phyloP scores from a whole-genome alignment of 2,329 filamentous ascomycete genomes.

The Xylaria sp. region DNA sequence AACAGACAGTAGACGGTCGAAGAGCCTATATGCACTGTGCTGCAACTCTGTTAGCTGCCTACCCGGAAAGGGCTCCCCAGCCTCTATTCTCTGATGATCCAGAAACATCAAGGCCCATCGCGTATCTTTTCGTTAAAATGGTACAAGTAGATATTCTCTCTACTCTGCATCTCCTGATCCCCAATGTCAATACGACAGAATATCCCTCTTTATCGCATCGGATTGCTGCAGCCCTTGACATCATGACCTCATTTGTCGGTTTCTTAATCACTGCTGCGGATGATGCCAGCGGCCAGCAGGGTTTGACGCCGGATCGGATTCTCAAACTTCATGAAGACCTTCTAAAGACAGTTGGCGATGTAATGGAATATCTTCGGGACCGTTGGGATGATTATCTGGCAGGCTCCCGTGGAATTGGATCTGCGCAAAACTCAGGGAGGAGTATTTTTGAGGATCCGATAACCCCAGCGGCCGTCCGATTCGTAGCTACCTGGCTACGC shows the following conservation, averaged over 20 bases:
- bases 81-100: slow-evolving; percentile 59
- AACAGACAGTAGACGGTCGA: slow-evolving; percentile 60
- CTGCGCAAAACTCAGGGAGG: slow-evolving; percentile 62
- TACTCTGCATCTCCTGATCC: slow-evolving; percentile 64
- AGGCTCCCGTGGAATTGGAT: slow-evolving; percentile 48
- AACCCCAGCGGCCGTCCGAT: slow-evolving; percentile 61
- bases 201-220: slow-evolving; percentile 59
- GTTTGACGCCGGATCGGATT: slow-evolving; percentile 63
- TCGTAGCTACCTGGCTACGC: slow-evolving; percentile 69
- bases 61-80: slow-evolving; percentile 51
- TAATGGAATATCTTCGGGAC: slow-evolving; percentile 71
- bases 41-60: slow-evolving; percentile 62
- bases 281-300: slow-evolving; percentile 33
- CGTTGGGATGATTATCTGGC: slow-evolving; percentile 63
- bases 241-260: slow-evolving; percentile 65
- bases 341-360: slow-evolving; percentile 65
- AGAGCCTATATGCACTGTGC: slow-evolving; percentile 65
- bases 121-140: slow-evolving; percentile 68
- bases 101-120: slow-evolving; percentile 57
- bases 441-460: slow-evolving; percentile 61
- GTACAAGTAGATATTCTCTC: slow-evolving; percentile 69
- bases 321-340: slow-evolving; percentile 54
- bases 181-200: slow-evolving; percentile 59
- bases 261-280: slow-evolving; percentile 62
- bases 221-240: slow-evolving; percentile 65